Evolutionary conservation across 2,329 filamentous ascomycete species (phyloP).

Genomic region (Hypocreales sp.): DNA sequence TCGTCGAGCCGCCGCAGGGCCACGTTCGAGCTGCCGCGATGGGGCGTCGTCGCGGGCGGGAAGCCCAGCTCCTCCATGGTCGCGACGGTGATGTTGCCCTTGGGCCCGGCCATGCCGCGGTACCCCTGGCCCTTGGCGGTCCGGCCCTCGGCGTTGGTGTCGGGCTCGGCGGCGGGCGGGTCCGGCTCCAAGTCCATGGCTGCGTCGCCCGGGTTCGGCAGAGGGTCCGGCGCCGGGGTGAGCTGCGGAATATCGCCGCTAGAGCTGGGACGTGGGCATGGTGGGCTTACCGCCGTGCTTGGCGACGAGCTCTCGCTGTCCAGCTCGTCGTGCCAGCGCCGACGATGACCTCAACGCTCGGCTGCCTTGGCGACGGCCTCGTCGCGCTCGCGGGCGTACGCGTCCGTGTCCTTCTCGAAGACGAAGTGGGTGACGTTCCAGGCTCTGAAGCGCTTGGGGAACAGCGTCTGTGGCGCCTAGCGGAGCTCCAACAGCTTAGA

Average conservation of each 20-base stretch:
- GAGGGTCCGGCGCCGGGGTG: slow-evolving; percentile 37
- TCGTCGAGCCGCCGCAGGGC: slow-evolving; percentile 42
- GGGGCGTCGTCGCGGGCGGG: slow-evolving; percentile 45
- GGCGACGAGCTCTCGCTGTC: slow-evolving; percentile 54
- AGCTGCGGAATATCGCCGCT: slow-evolving; percentile 45
- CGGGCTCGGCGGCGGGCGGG: slow-evolving; percentile 30
- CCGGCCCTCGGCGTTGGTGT: slow-evolving; percentile 45
- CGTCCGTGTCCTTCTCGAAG: slow-evolving; percentile 66
- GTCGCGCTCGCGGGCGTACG: slow-evolving; percentile 53
- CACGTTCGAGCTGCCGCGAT: slow-evolving; percentile 54
- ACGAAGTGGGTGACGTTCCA: slow-evolving; percentile 65
- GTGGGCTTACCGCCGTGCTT: slow-evolving; percentile 54
- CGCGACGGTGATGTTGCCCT: slow-evolving; percentile 53
- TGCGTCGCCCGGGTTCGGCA: slow-evolving; percentile 53
- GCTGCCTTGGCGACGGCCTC: slow-evolving; percentile 41
- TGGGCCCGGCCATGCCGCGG: slow-evolving; percentile 45
- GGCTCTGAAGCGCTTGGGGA: slow-evolving; percentile 56
- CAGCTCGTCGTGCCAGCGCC: slow-evolving; percentile 52
- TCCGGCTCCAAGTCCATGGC: slow-evolving; percentile 42
- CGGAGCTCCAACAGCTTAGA: slow-evolving; percentile 58
- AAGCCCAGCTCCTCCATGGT: slow-evolving; percentile 58
- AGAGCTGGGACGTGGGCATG: slow-evolving; percentile 57
- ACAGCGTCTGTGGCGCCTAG: slow-evolving; percentile 54
- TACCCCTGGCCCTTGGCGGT: slow-evolving; percentile 41
- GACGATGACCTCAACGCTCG: slow-evolving; percentile 50